A percentile compares a stretch with the other conserved stretches of the same genome.
phyloP scores from a whole-genome alignment of 495 filamentous ascomycete species.

The Xylaria curta region DNA sequence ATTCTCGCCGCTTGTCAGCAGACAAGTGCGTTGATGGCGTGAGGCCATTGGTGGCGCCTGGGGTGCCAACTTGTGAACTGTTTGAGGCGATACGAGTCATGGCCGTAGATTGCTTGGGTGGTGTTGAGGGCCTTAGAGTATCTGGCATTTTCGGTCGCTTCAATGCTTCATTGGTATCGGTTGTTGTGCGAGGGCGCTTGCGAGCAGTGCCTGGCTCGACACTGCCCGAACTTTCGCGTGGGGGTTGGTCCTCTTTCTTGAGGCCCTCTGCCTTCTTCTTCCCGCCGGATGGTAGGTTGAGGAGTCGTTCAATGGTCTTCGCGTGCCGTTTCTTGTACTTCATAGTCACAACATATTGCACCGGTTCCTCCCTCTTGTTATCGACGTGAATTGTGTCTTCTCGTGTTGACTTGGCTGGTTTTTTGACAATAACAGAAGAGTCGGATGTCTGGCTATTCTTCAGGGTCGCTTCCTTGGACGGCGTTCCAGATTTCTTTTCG shows the following conservation, averaged over 20 bases:
- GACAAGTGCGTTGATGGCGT: constrained; percentile 44
- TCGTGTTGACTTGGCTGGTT: constrained; percentile 39
- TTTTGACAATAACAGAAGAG: constrained; percentile 47
- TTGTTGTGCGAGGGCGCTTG: constrained; percentile 49
- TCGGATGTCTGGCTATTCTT: constrained; percentile 42
- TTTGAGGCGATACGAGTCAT: constrained; percentile 58
- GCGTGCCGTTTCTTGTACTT: constrained; percentile 51
- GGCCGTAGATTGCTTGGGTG: constrained; percentile 51
- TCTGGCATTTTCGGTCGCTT: constrained; percentile 44
- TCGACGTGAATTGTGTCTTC: constrained; percentile 40
- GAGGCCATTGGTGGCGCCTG: constrained; percentile 44
- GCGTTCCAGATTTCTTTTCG: constrained; percentile 36
- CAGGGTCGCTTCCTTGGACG: constrained; percentile 39
- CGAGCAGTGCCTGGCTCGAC: constrained; percentile 48
- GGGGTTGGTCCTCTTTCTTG: constrained; percentile 39
- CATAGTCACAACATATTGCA: constrained; percentile 36
- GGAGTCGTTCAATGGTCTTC: constrained; percentile 50
- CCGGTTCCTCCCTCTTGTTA: constrained; percentile 39
- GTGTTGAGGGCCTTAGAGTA: constrained; percentile 45
- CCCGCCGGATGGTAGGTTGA: constrained; percentile 47
- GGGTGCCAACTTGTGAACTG: constrained; percentile 51
- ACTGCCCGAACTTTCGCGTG: constrained; percentile 46
- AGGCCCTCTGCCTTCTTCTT: constrained; percentile 47
- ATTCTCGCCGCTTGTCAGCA: constrained; percentile 41
- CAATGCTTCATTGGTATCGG: constrained; percentile 38